These are phyloP conservation scores for Botrytis galanthina DNA, from an alignment of 2,329 filamentous ascomycete species.

Conservation along the genomic window DNA sequence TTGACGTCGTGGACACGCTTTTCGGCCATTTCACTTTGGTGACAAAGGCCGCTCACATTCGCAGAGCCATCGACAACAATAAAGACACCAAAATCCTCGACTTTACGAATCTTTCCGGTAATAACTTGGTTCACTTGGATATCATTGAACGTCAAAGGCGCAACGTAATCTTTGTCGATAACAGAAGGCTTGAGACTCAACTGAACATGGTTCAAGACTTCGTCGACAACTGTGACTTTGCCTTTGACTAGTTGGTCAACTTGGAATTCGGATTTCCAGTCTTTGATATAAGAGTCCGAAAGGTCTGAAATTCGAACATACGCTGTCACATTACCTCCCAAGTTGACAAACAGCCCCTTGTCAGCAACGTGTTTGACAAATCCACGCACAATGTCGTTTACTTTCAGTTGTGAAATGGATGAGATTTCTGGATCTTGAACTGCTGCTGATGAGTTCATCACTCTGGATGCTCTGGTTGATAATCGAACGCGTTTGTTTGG, in stretches of 20 bases:
- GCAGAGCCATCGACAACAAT: slow-evolving; percentile 82
- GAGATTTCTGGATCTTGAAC: slow-evolving; percentile 80
- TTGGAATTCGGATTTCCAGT: slow-evolving; percentile 90
- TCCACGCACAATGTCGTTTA: slow-evolving; percentile 79
- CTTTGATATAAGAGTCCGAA: slow-evolving; percentile 87
- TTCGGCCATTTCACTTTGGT: slow-evolving; percentile 89
- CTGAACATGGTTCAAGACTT: slow-evolving; percentile 68
- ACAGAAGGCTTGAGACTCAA: slow-evolving; percentile 85
- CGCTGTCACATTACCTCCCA: slow-evolving; percentile 78
- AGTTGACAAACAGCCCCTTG: slow-evolving; percentile 81
- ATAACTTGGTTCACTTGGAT: slow-evolving; percentile 77
- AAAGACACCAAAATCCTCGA: slow-evolving; percentile 94
- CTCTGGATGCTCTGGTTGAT: slow-evolving; percentile 81
- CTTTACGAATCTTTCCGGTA: slow-evolving; percentile 87
- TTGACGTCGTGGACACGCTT: slow-evolving; percentile 77
- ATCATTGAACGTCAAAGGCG: slow-evolving; percentile 71
- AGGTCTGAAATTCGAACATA: slow-evolving; percentile 85
- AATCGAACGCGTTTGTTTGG: slow-evolving; percentile 82
- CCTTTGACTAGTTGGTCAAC: slow-evolving; percentile 89
- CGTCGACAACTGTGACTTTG: slow-evolving; percentile 72
- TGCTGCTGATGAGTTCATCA: slow-evolving; percentile 79
- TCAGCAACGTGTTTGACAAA: slow-evolving; percentile 90
- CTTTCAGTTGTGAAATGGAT: slow-evolving; percentile 65
- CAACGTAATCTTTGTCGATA: slow-evolving; percentile 74
- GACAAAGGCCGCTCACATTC: slow-evolving; percentile 90